Evolutionary conservation across 164 flowering plant genomes (phyloP), one percentile per base, ranked within the genome.

Genomic region (Taxillus chinensis): DNA sequence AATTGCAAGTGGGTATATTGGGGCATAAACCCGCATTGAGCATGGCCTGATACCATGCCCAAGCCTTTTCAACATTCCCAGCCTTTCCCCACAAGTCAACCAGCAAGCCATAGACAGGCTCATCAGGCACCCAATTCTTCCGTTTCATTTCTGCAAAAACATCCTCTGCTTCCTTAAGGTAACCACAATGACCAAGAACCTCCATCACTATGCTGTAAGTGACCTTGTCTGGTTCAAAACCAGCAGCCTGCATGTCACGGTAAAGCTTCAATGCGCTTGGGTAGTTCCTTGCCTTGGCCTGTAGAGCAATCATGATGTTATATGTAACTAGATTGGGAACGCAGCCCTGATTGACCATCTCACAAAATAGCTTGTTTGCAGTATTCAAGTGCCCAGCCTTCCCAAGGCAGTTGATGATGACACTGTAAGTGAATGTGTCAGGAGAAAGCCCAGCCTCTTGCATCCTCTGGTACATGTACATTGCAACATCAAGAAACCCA

Each of bases 151-250:
- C 95, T 12, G 65, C 45, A 76, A 87, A 91, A 62, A 95, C 67
- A 43, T 77, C 84, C 74, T 91, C 99, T 37, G 95, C 96, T 79
- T 95, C 96, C 43, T 89, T 90, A 13, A 89, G 85, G 75, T 77
- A 69, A 42, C 99, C 99, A 77, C 89, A 90, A 67, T 84, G 96
- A 11, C 99, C 99, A 72, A 91, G 91, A 63, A 83, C 97, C 80
- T 95, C 99, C 99, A 95, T 95, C 39, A 91, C 86, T 55, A 91
- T 91, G 74, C 88, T 87, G 74, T 95, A 95, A 45, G 96, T 91
- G 41, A 95, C 97, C 62, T 83, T 89, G 67, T 91, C 99, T 17
- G 99, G 99, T 66, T 76, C 83, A 68, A 84, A 86, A 41, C 99
- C 97, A 2, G 86, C 95, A 71, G 71, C 70, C 73, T 89, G 88